Evolutionary conservation across 225 moss, liverwort and hornwort species (phyloP).

Genomic region (Pleurozium schreberi): DNA sequence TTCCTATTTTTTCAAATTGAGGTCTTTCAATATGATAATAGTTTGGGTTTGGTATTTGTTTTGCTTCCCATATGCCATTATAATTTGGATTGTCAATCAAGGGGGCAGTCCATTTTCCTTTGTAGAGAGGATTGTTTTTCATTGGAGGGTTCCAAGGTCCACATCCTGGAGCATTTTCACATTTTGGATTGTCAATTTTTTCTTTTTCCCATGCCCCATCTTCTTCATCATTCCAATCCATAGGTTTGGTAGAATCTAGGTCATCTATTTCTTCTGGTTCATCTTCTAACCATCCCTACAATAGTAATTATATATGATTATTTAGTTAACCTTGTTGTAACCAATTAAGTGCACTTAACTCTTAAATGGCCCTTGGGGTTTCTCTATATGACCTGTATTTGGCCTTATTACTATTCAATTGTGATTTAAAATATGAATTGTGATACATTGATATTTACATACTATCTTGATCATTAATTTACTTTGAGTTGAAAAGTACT

Average conservation of each 20-base stretch:
- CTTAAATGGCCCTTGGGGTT: too few species aligned
- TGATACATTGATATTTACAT: too few species aligned
- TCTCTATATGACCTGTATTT: too few species aligned
- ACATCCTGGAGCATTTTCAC: slow-evolving; percentile 54
- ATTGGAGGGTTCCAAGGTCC: slow-evolving; percentile 49
- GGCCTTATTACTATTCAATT: too few species aligned
- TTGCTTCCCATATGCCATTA: slow-evolving; percentile 53
- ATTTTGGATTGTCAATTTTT: slow-evolving; percentile 56
- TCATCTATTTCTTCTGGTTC: slow-evolving; percentile 68
- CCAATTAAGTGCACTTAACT: neutral
- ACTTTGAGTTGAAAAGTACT: too few species aligned
- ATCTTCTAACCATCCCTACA: slow-evolving; percentile 65
- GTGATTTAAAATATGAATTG: too few species aligned
- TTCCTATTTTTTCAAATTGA: slow-evolving; percentile 50
- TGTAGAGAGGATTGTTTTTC: slow-evolving; percentile 53
- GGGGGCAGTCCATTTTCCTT: slow-evolving; percentile 66
- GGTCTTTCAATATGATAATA: slow-evolving; percentile 36
- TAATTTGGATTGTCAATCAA: slow-evolving; percentile 60
- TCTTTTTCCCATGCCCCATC: slow-evolving; percentile 66
- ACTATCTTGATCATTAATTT: too few species aligned
- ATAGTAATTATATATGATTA: neutral
- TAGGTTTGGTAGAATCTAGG: slow-evolving; percentile 32
- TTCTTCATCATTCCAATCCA: slow-evolving; percentile 64
- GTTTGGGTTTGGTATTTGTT: slow-evolving; percentile 52
- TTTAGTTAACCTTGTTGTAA: neutral